Conservation (phyloP, 163 green algal species). For the Chlorella variabilis region DNA sequence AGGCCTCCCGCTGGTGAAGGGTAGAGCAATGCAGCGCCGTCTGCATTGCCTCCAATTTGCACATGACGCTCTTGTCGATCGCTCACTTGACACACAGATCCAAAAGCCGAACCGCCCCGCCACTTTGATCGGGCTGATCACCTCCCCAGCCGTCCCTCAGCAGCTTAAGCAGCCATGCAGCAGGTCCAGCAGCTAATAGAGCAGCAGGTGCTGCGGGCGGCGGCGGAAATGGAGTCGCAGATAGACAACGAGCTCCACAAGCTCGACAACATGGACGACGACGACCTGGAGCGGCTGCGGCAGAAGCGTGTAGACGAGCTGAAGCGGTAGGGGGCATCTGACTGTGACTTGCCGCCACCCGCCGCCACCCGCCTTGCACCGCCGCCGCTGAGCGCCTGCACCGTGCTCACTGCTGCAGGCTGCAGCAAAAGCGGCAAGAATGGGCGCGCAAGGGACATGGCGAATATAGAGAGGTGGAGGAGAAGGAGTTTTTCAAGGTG, state of each 20-base stretch:
- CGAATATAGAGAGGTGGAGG: conserved; percentile 81
- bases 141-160: background rate
- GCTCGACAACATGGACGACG: conserved; percentile 89
- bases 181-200: conserved; percentile 67
- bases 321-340: conserved; percentile 61
- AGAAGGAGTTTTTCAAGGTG: conserved; percentile 93
- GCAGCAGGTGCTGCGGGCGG: conserved; percentile 74
- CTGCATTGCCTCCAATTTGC: no score
- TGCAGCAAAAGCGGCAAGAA: conserved; percentile 73
- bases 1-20: no score
- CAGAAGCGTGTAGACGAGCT: conserved; percentile 79
- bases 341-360: background rate
- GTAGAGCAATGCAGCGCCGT: no score
- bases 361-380: background rate
- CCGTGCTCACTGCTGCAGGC: conserved; percentile 20
- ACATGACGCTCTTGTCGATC: no score
- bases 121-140: background rate
- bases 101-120: background rate
- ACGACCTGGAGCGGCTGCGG: conserved; percentile 85
- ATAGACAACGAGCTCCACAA: conserved; percentile 85
- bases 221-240: conserved; percentile 82
- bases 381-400: background rate
- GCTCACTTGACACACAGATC: no score
- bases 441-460: conserved; percentile 90
- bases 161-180: conserved; percentile 5